A percentile compares a stretch with the other conserved stretches of the same genome.
Conservation (phyloP, 2,329 filamentous ascomycete genomes). For the Neofusicoccum kwambonambiense region DNA sequence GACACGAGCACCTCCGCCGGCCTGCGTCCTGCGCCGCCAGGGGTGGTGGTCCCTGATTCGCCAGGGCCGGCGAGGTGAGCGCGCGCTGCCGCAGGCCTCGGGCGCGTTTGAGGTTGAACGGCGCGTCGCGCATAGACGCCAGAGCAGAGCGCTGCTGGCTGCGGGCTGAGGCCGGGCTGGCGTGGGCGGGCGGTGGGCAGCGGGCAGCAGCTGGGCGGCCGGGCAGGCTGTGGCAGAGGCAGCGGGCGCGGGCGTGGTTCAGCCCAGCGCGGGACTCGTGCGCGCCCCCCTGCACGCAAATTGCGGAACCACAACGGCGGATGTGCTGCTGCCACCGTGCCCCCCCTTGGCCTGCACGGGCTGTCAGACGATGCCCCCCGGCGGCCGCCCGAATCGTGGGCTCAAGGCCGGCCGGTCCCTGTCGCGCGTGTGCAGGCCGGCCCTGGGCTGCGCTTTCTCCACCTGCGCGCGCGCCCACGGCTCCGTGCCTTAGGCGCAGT, state of each 20-base stretch:
- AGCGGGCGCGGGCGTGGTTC: too few relatives aligned
- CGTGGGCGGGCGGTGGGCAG: not conserved
- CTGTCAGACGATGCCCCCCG: conserved; percentile 14
- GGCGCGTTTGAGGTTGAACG: not conserved
- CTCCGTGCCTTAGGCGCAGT: conserved; percentile 15
- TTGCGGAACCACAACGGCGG: conserved; percentile 15
- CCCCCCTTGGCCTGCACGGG: conserved; percentile 12
- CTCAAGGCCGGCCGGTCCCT: conserved; percentile 11
- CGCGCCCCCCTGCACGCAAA: conserved; percentile 8
- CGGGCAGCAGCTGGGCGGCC: not conserved
- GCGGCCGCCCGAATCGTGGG: conserved; percentile 5
- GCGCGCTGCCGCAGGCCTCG: not conserved
- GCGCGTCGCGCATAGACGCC: not conserved
- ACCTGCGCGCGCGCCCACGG: conserved; percentile 10
- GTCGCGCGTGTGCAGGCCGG: conserved; percentile 2
- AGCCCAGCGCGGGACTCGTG: too few relatives aligned
- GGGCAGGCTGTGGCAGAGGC: too few relatives aligned
- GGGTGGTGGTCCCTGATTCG: not conserved
- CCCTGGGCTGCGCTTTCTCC: conserved; percentile 4
- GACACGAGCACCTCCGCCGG: conserved; percentile 12
- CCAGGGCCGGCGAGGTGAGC: not conserved
- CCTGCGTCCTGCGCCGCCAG: not conserved
- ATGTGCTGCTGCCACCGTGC: not conserved
- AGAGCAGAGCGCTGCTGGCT: not conserved
- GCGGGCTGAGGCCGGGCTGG: not conserved